Evolutionary conservation across 768 basidiomycete species (phyloP).

Genomic region (Hypholoma sublateritium): DNA sequence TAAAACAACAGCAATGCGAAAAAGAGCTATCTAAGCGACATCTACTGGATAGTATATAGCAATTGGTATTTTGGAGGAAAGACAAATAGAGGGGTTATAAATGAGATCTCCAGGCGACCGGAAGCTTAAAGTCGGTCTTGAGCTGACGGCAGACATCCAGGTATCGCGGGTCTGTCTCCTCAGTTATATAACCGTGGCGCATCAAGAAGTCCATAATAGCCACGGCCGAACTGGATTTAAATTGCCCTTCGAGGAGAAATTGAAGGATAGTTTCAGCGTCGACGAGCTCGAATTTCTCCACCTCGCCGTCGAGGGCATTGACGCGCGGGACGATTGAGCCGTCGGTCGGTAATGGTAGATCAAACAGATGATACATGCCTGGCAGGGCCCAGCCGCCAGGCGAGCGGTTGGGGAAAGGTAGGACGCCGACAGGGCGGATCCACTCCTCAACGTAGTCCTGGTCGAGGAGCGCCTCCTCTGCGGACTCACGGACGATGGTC

Average conservation of each 20-base stretch:
- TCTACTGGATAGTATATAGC: not conserved
- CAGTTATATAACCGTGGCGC: slow-evolving; percentile 34
- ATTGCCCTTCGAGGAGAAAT: slow-evolving; percentile 30
- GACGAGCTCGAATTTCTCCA: slow-evolving; percentile 41
- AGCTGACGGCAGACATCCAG: slow-evolving; percentile 27
- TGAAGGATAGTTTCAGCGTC: slow-evolving; percentile 30
- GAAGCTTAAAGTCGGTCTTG: slow-evolving; percentile 25
- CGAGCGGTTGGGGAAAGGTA: slow-evolving; percentile 42
- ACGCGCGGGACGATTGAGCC: slow-evolving; percentile 30
- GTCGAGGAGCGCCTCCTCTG: slow-evolving; percentile 43
- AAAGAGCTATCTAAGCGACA: not conserved
- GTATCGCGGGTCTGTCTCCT: slow-evolving; percentile 31
- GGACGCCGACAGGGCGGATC: slow-evolving; percentile 33
- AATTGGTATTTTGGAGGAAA: not conserved
- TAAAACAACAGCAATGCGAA: not conserved
- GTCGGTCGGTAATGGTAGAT: slow-evolving; percentile 38
- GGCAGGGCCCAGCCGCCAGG: slow-evolving; percentile 44
- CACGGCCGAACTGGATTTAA: slow-evolving; percentile 44
- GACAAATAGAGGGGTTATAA: not conserved
- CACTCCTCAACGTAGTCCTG: slow-evolving; percentile 30
- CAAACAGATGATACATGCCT: slow-evolving; percentile 44
- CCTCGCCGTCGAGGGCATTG: slow-evolving; percentile 41
- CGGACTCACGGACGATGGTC: slow-evolving; percentile 40
- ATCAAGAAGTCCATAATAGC: slow-evolving; percentile 42
- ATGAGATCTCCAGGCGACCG: slow-evolving; percentile 25